Evolutionary conservation across 2,329 filamentous ascomycete genomes (phyloP), one percentile per base, ranked within the genome.

Genomic region (Orbilia blumenaviensis): DNA sequence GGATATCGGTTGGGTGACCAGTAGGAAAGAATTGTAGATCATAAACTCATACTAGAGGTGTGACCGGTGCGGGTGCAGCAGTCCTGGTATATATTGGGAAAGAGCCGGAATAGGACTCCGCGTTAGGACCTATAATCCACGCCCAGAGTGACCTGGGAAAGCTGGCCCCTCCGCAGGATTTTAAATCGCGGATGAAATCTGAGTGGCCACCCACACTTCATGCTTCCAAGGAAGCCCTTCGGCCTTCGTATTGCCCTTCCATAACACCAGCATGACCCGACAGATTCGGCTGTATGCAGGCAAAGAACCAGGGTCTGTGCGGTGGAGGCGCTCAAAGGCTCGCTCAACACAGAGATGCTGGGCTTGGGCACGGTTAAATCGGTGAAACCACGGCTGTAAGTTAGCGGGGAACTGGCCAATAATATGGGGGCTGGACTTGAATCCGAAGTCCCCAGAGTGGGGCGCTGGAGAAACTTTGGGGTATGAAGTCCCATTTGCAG

Each of bases 271-370:
- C 71, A 58, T 68, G 71, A 68, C 56, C 62, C 54, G 54, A 56
- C n/a, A 34, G 61, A 74, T 27, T 66, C 71, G 71, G 71, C 63
- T 75, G 64, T 75, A 75, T 75, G 71, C 71, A 68, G 38, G 36
- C 42, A 16, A 62, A 38, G 27, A 48, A 34, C 63, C 58, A 27
- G 71, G 71, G 48, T 62, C 63, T 63, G 63, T 68, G 54, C 71
- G 63, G 32, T 42, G 38, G 32, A 61, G 67, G 29, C 27, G 25
- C 36, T n/a, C 18, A 14, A 48, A 50, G 25, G 32, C 41, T 32
- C 21, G 69, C 29, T 66, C 42, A 74, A 61, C 62, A 29, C 61
- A 66, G 66, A 56, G 46, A 54, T 14, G 52, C 62, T 44, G 58
- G 50, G 42, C 50, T 54, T 60, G 48, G 64, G 23, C 38, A 66